Evolutionary conservation across 1,284 basidiomycete genomes (phyloP), one percentile per base, ranked within the genome.

Genomic region (Ganoderma resinaceum): DNA sequence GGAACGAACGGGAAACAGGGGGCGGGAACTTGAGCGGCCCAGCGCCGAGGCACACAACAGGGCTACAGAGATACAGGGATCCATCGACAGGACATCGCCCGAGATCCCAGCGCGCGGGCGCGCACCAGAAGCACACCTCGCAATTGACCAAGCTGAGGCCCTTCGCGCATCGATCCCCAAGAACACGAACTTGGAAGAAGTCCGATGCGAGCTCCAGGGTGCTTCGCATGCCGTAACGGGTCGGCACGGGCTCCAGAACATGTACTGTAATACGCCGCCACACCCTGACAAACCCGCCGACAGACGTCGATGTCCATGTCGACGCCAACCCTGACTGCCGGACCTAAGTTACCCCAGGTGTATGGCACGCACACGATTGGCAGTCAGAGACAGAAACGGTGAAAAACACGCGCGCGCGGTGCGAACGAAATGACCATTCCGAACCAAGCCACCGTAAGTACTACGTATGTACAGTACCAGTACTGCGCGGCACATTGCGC

Each of bases 161-260:
- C 52, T 53, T 53, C 52, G 52, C 52, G 52, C 52, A 53, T 31
- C 23, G 52, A 53, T 53, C 52, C 52, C n/a, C 26, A 29, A 29
- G 49, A 46, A 46, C 16, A n/a, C n/a, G n/a, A n/a, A n/a, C 49
- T 11, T 16, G 49, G 12, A 26, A 29, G 49, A 52, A 23, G 43
- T 1, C 9, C 35, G 35, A 35, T 35, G 35, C 35, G 9, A 6
- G 9, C 35, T 35, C 6, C 9, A 9, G 35, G 12, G 26, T 12
- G 49, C 49, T 52, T 52, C 49, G 49, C 26, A 53, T 53, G 52
- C 52, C 52, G 26, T 53, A 53, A 53, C 23, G 26, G 49, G 12
- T 6, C 18, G 18, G 42, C 42, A 53, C 29, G 52, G 14, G 26
- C 23, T 53, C 23, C 31, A n/a, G 43, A 23, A 46, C n/a, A n/a